Base-by-base conservation (phyloP, 805 yeast species). In the Citeromyces matritensis region DNA sequence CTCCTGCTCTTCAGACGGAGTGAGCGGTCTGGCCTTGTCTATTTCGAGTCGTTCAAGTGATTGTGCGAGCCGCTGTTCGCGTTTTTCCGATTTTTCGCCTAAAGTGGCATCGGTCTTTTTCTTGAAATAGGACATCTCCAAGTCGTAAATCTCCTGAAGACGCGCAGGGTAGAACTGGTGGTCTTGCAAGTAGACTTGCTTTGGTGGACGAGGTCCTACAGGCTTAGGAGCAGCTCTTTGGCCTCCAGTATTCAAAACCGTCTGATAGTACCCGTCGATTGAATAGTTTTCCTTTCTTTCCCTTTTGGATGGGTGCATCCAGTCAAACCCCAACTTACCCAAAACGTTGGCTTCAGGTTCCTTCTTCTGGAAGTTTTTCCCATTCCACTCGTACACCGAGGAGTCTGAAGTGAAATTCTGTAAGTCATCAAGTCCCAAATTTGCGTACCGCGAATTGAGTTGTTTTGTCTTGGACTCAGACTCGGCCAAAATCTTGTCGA, bases 141-240 rank as follows among this genome's bases (percentile, higher is more conserved):
- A 66, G 36, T 84, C 94, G 46, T 80, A 73, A 26, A 91, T 49
- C 34, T 79, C 84, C 39, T 69, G 62, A 29, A 91, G 57, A 46
- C 80, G 67, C n/a, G 75, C 65, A 1, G 94, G 84, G 50, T 68
- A 82, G 44, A 91, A 83, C 53, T 91, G 98, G 53, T 86, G 95
- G 47, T 91, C 95, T 47, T 79, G 82, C 26, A 83, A 61, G 36
- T 73, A 74, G 37, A 81, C 58, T 43, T 83, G 91, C 46, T 78
- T 83, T 24, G 97, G 96, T 28, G 93, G 82, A 38, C 68, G 70
- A 11, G 94, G 91, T 2, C 77, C 79, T 7, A 68, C 60, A 28
- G 63, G 60, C 32, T 58, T 57, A 33, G 59, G 48, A 24, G 60
- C 42, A 0, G 74, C 48, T 25, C 14, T 14, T 43, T 80, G 63